These are phyloP conservation scores for Boletellus sp. DNA, from an alignment of 768 basidiomycete genomes.

Conservation along the genomic window DNA sequence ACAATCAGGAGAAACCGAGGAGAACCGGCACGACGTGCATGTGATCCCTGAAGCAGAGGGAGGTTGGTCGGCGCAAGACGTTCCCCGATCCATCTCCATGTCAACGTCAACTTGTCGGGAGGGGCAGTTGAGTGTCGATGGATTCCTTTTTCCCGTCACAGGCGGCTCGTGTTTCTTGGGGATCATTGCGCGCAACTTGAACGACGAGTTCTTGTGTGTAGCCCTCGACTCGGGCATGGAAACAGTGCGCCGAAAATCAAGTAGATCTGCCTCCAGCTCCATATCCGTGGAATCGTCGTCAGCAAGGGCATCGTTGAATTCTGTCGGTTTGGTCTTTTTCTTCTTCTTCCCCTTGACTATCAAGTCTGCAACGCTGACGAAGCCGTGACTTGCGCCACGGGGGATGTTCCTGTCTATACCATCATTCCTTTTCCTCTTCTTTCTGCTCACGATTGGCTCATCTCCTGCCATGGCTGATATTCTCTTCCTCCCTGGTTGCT, in stretches of 20 bases:
- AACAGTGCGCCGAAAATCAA: slow-evolving; percentile 47
- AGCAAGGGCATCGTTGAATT: slow-evolving; percentile 48
- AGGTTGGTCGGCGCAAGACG: slow-evolving; percentile 16
- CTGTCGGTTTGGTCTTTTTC: slow-evolving; percentile 37
- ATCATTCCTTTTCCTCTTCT: slow-evolving; percentile 70
- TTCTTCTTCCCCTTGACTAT: slow-evolving; percentile 52
- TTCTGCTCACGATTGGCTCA: slow-evolving; percentile 32
- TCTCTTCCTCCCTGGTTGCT: slow-evolving; percentile 39
- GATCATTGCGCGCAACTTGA: slow-evolving; percentile 45
- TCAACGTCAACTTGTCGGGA: slow-evolving; percentile 46
- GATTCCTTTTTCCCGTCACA: slow-evolving; percentile 23
- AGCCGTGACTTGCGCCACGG: slow-evolving; percentile 62
- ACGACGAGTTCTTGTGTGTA: slow-evolving; percentile 37
- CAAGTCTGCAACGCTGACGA: slow-evolving; percentile 65
- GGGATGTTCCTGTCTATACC: slow-evolving; percentile 71
- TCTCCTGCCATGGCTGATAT: slow-evolving; percentile 20
- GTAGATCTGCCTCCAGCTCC: slow-evolving; percentile 59
- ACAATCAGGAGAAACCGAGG: slow-evolving; percentile 14
- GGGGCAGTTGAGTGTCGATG: slow-evolving; percentile 39
- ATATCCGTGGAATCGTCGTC: slow-evolving; percentile 67
- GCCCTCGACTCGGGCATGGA: slow-evolving; percentile 37
- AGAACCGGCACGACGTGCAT: slow-evolving; percentile 7
- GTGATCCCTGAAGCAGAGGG: slow-evolving; percentile 1
- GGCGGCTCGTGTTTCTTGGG: slow-evolving; percentile 19
- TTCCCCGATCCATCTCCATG: slow-evolving; percentile 49